A percentile compares a stretch with the other conserved stretches of the same genome.
Evolutionary conservation across 495 filamentous ascomycete genomes (phyloP).

Genomic region (Pyronema omphalodes): DNA sequence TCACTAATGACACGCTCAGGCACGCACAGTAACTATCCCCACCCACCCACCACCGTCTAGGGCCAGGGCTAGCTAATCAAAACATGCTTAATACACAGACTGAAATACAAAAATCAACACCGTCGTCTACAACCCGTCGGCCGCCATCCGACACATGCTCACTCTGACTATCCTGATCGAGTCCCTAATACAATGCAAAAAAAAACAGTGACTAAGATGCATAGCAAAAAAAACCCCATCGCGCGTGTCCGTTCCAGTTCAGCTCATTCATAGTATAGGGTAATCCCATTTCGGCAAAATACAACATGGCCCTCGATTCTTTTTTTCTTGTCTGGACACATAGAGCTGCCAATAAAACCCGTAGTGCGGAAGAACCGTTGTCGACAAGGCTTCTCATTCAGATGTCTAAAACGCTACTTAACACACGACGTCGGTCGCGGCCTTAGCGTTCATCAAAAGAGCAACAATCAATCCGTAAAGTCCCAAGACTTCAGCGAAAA

Average conservation of each 20-base stretch:
- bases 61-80: too few species aligned
- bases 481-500: constrained; percentile 99
- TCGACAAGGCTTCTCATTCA: background rate
- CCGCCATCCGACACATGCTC: too few species aligned
- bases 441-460: constrained; percentile 94
- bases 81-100: too few species aligned
- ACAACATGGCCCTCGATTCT: background rate
- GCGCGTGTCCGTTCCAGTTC: background rate
- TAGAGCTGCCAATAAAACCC: background rate
- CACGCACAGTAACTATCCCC: too few species aligned
- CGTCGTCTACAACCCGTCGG: too few species aligned
- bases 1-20: too few species aligned
- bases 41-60: too few species aligned
- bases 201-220: constrained; percentile 1
- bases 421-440: constrained; percentile 31
- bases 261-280: background rate
- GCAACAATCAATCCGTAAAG: constrained; percentile 97
- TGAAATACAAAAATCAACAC: too few species aligned
- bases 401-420: constrained; percentile 11
- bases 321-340: background rate
- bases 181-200: background rate
- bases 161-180: too few species aligned
- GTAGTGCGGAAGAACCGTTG: background rate
- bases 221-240: background rate
- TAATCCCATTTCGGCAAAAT: background rate